Evolutionary conservation across 2,329 filamentous ascomycete genomes (phyloP).

Genomic region (Aureobasidium vineae): DNA sequence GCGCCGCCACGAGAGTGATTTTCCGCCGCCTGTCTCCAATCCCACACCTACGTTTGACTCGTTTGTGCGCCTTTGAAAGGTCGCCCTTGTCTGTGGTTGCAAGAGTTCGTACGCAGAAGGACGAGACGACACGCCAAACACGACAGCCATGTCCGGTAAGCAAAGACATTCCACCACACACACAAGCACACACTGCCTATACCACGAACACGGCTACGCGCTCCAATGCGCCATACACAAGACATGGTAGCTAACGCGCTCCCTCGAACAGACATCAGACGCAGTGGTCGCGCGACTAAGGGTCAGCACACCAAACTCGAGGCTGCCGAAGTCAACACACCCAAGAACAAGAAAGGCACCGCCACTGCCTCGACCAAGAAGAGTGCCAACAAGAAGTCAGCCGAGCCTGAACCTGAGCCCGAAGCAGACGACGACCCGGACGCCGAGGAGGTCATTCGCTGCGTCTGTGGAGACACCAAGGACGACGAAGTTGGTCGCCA

Average conservation of each 20-base stretch:
- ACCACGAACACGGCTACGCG: background rate
- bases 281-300: slow-evolving; percentile 94
- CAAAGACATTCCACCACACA: slow-evolving; percentile 1
- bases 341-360: slow-evolving; percentile 43
- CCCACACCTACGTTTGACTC: slow-evolving; percentile 14
- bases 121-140: background rate
- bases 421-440: slow-evolving; percentile 53
- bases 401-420: slow-evolving; percentile 49
- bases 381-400: slow-evolving; percentile 48
- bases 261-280: slow-evolving; percentile 72
- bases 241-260: slow-evolving; percentile 23
- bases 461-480: slow-evolving; percentile 85
- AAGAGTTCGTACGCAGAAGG: background rate
- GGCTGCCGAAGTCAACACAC: slow-evolving; percentile 58
- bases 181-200: background rate
- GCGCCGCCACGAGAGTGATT: slow-evolving; percentile 21
- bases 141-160: slow-evolving; percentile 29
- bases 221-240: background rate
- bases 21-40: slow-evolving; percentile 3
- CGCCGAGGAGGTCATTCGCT: slow-evolving; percentile 77
- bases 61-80: slow-evolving; percentile 13
- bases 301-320: slow-evolving; percentile 93
- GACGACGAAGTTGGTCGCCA: slow-evolving; percentile 82
- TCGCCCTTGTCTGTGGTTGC: slow-evolving; percentile 7
- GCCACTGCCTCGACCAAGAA: slow-evolving; percentile 36